Evolutionary conservation across 257 asterid genomes (phyloP).

Genomic region (Haberlea rhodopensis): DNA sequence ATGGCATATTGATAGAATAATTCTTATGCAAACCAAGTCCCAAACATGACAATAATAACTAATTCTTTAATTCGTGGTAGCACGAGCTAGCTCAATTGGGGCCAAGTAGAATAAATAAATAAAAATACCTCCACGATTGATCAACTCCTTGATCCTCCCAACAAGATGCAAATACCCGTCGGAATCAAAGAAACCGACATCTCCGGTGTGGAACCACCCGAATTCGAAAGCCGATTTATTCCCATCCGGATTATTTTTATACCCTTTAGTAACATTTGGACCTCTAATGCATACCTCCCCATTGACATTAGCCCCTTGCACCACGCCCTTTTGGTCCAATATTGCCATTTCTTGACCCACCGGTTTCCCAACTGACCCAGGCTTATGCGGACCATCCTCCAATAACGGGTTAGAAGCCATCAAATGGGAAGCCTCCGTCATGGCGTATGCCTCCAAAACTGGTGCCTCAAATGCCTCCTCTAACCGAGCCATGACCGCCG

Average conservation of each 20-base stretch:
- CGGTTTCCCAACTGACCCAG: slow-evolving; percentile 86
- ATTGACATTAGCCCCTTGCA: slow-evolving; percentile 46
- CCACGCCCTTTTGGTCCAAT: slow-evolving; percentile 60
- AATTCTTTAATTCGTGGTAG: no score
- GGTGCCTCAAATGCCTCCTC: slow-evolving; percentile 89
- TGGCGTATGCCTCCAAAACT: slow-evolving; percentile 87
- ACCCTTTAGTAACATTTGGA: slow-evolving; percentile 77
- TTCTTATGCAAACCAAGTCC: background rate
- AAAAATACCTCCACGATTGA: slow-evolving; percentile 89
- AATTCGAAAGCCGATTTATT: slow-evolving; percentile 69
- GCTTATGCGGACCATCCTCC: slow-evolving; percentile 67
- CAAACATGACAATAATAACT: no score
- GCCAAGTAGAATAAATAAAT: background rate
- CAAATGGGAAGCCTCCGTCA: slow-evolving; percentile 91
- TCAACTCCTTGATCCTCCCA: slow-evolving; percentile 86
- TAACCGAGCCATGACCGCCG: slow-evolving; percentile 64
- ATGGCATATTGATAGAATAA: no score
- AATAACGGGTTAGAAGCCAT: slow-evolving; percentile 89
- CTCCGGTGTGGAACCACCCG: slow-evolving; percentile 96
- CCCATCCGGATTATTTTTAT: slow-evolving; percentile 82
- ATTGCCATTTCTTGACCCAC: slow-evolving; percentile 94
- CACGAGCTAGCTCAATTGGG: background rate
- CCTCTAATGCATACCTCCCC: slow-evolving; percentile 96
- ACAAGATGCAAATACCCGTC: slow-evolving; percentile 91
- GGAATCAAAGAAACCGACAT: slow-evolving; percentile 64